Evolutionary conservation across 495 filamentous ascomycete species (phyloP), one percentile per base, ranked within the genome.

Genomic region (Letharia lupina): DNA sequence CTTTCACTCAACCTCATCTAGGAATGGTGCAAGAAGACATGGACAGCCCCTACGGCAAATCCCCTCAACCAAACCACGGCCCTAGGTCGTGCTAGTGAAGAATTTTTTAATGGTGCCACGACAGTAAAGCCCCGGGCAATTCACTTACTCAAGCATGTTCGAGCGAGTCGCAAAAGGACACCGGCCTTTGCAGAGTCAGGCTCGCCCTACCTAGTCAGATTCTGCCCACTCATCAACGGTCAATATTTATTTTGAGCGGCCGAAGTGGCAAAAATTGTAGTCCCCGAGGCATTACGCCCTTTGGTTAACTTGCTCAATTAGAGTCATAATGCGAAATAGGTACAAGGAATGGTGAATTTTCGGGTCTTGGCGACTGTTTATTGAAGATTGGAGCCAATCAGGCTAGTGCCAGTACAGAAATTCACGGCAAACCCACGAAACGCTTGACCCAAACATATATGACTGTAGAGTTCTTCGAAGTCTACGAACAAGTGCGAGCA

Each of bases 341-440:
- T 9, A 39, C 39, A 23, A 12, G 28, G 31, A 41, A 45, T 41
- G 41, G 31, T 42, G 35, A 37, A 20, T 48, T 1, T 20, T 59
- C 11, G n/a, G 47, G 63, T 18, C 61, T 67, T 65, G 59, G 65
- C 65, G 39, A 50, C 16, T 67, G 58, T 67, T 67, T 67, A 63
- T 63, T 63, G 65, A 63, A 61, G 44, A 39, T 61, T 28, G 61
- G 33, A 12, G 39, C 64, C 48, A 66, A 54, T 62, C 47, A 61
- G 64, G 47, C 60, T 66, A 66, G 64, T 52, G 37, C 5, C 40
- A 40, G 63, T 58, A 41, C 48, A 48, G 54, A 60, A 58, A 50
- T 37, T 57, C 15, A 57, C 54, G 54, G 54, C 54, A 65, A 59
- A 47, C 33, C 56, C 54, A 65, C 54, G 56, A 40, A 60, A 44